A percentile compares a stretch with the other conserved stretches of the same genome.
phyloP scores from a whole-genome alignment of 2,329 filamentous ascomycete genomes.

The Colletotrichum acutatum region DNA sequence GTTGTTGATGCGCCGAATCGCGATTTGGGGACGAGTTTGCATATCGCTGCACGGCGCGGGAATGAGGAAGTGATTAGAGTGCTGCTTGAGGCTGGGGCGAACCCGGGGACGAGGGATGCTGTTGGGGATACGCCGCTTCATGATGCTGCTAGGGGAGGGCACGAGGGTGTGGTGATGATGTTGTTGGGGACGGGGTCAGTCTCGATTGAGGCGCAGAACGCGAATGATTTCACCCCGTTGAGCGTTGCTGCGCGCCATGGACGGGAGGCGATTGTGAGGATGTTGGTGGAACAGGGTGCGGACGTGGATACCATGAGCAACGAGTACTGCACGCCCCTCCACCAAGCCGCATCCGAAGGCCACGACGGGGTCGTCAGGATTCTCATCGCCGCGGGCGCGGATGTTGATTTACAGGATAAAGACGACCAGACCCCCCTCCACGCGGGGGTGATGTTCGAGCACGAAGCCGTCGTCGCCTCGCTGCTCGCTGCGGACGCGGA shows the following conservation, averaged over 20 bases:
- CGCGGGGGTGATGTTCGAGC: constrained; percentile 37
- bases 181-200: constrained; percentile 35
- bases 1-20: constrained; percentile 34
- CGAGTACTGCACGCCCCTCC: constrained; percentile 36
- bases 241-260: constrained; percentile 35
- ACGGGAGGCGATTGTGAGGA: constrained; percentile 35
- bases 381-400: constrained; percentile 36
- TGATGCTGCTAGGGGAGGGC: constrained; percentile 33
- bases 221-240: constrained; percentile 36
- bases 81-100: constrained; percentile 30
- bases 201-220: constrained; percentile 35
- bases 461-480: constrained; percentile 33
- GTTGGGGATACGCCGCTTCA: constrained; percentile 37
- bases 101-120: constrained; percentile 35
- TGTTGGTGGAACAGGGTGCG: constrained; percentile 37
- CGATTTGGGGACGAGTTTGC: constrained; percentile 34
- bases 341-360: constrained; percentile 37
- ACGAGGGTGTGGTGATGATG: constrained; percentile 26
- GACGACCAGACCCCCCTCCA: constrained; percentile 37
- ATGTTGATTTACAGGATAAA: constrained; percentile 35
- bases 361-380: constrained; percentile 31
- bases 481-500: constrained; percentile 32
- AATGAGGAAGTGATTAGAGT: constrained; percentile 6
- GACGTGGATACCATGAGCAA: constrained; percentile 34
- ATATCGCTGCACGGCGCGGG: constrained; percentile 26